Percentiles rank a stretch among this genome's conserved stretches.
Evolutionary conservation across 116 monocot genomes (phyloP).

Genomic region (Cymodocea nodosa): DNA sequence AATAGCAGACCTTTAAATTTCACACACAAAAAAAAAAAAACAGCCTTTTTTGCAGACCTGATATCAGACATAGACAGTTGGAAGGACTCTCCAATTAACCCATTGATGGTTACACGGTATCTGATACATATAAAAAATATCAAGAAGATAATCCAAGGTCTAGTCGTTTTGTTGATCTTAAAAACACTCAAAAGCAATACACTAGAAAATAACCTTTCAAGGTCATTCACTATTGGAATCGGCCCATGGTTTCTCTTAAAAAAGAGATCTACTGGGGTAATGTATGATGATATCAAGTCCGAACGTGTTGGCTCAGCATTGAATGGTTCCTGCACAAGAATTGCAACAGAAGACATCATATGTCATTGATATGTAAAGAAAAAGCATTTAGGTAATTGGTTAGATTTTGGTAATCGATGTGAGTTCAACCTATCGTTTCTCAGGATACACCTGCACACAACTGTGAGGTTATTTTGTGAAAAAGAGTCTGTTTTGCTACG

Average conservation of each 20-base stretch:
- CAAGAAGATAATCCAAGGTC: neutral
- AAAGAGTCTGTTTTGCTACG: too few species aligned
- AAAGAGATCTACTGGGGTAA: conserved; percentile 81
- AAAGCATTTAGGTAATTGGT: too few species aligned
- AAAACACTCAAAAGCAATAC: neutral
- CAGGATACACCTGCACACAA: too few species aligned
- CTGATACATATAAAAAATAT: conserved; percentile 22
- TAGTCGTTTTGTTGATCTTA: neutral
- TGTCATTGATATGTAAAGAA: too few species aligned
- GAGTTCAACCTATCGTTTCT: too few species aligned
- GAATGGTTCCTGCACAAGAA: conserved; percentile 63
- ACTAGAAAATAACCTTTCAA: conserved; percentile 33
- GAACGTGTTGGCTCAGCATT: conserved; percentile 85
- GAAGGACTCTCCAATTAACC: conserved; percentile 49
- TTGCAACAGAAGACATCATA: too few species aligned
- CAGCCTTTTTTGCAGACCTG: conserved; percentile 21
- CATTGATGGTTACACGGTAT: conserved; percentile 51
- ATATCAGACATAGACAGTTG: conserved; percentile 74
- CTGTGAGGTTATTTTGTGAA: too few species aligned
- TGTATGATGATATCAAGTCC: conserved; percentile 56
- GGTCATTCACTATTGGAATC: conserved; percentile 79
- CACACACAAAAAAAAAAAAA: too few species aligned
- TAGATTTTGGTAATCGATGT: too few species aligned
- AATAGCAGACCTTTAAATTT: neutral
- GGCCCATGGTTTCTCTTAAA: conserved; percentile 99